phyloP scores from a whole-genome alignment of 139 green algal genomes.

The Volvox reticuliferus region DNA sequence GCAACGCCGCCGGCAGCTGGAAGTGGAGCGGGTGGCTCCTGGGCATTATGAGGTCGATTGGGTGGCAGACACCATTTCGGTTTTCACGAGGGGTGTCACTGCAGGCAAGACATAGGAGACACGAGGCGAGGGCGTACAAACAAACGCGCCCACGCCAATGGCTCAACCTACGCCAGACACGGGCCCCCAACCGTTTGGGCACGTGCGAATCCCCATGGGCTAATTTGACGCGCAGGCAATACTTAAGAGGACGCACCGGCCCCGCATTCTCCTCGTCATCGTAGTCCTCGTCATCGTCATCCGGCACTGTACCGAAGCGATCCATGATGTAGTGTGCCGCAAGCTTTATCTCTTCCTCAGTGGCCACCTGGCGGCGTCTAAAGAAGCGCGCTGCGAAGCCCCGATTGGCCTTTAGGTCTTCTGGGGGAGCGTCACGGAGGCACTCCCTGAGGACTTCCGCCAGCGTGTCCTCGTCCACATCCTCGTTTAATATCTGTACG shows the following conservation, averaged over 20 bases:
- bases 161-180: neutral
- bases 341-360: slow-evolving; percentile 48
- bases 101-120: no score
- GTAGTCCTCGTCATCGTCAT: slow-evolving; percentile 50
- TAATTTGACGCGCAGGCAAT: no score
- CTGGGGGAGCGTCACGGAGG: slow-evolving; percentile 60
- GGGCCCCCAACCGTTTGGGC: neutral
- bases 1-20: no score
- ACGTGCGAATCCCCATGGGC: no score
- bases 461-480: slow-evolving; percentile 75
- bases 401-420: slow-evolving; percentile 21
- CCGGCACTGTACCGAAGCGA: slow-evolving; percentile 63
- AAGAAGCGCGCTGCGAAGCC: slow-evolving; percentile 24
- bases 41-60: neutral
- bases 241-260: no score
- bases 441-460: slow-evolving; percentile 67
- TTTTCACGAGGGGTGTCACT: no score
- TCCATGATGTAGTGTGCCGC: slow-evolving; percentile 67
- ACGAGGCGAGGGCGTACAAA: no score
- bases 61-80: no score
- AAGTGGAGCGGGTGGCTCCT: neutral
- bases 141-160: no score
- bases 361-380: slow-evolving; percentile 7
- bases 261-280: slow-evolving; percentile 33
- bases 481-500: slow-evolving; percentile 76